These are phyloP conservation scores for Leucosporidium scottii DNA, from an alignment of 768 basidiomycete species.

Conservation along the genomic window DNA sequence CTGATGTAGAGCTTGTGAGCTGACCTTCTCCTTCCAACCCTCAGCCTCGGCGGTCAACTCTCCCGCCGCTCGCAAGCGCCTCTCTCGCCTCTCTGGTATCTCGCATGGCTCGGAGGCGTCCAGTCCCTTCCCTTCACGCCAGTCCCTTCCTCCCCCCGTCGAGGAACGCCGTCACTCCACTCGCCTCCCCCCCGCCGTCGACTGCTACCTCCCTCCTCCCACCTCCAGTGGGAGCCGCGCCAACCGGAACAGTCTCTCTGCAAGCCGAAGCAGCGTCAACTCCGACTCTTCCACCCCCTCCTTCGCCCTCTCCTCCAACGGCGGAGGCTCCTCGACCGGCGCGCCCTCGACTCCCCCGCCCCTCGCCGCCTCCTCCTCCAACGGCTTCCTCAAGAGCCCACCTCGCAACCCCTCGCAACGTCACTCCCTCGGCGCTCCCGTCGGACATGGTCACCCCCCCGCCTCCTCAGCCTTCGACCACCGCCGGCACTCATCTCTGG, in stretches of 20 bases:
- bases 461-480: too few relatives aligned
- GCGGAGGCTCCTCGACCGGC: neutral
- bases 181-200: neutral
- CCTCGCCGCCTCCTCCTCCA: too few relatives aligned
- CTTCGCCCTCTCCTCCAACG: neutral
- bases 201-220: neutral
- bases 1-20: too few relatives aligned
- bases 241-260: too few relatives aligned
- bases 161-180: neutral
- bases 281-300: slow-evolving; percentile 2
- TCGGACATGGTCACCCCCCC: too few relatives aligned
- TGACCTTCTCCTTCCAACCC: neutral
- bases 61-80: neutral
- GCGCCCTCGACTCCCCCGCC: too few relatives aligned
- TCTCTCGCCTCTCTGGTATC: neutral
- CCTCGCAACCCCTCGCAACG: too few relatives aligned
- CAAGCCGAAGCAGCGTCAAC: neutral
- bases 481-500: too few relatives aligned
- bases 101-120: too few relatives aligned
- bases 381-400: too few relatives aligned
- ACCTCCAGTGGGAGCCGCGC: too few relatives aligned
- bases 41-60: neutral
- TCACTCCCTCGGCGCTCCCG: too few relatives aligned
- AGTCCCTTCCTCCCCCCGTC: neutral
- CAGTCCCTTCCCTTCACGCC: neutral